phyloP scores from a whole-genome alignment of 805 yeast genomes.

The Brettanomyces nanus region DNA sequence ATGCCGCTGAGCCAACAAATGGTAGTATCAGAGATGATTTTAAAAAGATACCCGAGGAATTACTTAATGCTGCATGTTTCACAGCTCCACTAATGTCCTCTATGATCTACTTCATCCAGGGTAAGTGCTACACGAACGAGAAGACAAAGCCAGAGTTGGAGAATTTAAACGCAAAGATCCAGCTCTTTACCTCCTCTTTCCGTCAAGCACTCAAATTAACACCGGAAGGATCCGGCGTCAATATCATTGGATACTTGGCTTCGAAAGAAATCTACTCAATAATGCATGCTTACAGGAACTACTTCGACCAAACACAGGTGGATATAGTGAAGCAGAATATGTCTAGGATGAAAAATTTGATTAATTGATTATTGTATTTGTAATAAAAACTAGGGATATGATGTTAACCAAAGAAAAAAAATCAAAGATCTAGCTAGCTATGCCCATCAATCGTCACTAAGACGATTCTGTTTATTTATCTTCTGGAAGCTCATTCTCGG shows the following conservation, averaged over 20 bases:
- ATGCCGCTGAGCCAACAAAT: not conserved
- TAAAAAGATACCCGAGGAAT: no score
- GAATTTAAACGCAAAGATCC: conserved; percentile 12
- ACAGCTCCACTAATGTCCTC: conserved; percentile 20
- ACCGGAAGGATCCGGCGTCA: not conserved
- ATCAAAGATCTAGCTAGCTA: no score
- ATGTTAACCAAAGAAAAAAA: no score
- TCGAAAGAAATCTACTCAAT: conserved; percentile 9
- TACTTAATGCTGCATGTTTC: not conserved
- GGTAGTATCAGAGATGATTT: not conserved
- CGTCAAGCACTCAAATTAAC: conserved; percentile 8
- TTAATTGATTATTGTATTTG: no score
- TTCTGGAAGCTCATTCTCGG: conserved; percentile 9
- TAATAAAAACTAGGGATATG: no score
- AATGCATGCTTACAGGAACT: conserved; percentile 9
- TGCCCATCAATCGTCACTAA: no score
- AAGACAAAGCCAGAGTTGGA: conserved; percentile 11
- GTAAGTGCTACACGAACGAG: conserved; percentile 8
- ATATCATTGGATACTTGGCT: conserved; percentile 11
- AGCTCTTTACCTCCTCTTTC: conserved; percentile 14
- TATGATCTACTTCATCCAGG: conserved; percentile 17
- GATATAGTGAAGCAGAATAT: not conserved
- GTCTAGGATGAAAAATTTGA: no score
- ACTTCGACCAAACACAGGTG: conserved; percentile 4
- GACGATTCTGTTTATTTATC: conserved; percentile 5